Conservation (phyloP, 108 stramenopile genomes). For the Thalassiosira profunda region DNA sequence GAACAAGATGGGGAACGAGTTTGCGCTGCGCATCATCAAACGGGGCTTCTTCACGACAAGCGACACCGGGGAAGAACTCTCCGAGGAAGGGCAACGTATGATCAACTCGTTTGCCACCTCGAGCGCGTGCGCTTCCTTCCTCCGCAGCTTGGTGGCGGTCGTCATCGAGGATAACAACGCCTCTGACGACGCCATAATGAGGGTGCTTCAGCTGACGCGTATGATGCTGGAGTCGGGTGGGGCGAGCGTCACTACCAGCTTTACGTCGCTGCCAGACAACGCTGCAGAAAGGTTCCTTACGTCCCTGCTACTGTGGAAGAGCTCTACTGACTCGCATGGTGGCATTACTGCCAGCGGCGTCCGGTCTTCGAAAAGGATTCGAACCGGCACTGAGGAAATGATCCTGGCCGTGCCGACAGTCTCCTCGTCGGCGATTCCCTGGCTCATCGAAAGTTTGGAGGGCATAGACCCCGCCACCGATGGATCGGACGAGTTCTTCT, state of each 20-base stretch:
- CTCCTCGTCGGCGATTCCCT: slow-evolving; percentile 69
- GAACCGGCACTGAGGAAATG: slow-evolving; percentile 73
- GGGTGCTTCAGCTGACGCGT: slow-evolving; percentile 72
- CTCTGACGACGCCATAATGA: slow-evolving; percentile 74
- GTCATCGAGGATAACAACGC: slow-evolving; percentile 79
- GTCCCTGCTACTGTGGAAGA: slow-evolving; percentile 78
- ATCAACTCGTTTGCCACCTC: slow-evolving; percentile 65
- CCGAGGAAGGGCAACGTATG: slow-evolving; percentile 60
- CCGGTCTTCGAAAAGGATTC: slow-evolving; percentile 60
- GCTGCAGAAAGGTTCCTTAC: slow-evolving; percentile 82
- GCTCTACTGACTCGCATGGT: too few species aligned
- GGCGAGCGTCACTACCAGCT: slow-evolving; percentile 53
- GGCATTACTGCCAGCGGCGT: slow-evolving; percentile 39
- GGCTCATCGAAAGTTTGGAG: slow-evolving; percentile 76
- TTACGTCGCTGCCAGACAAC: slow-evolving; percentile 62
- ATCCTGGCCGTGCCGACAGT: slow-evolving; percentile 72
- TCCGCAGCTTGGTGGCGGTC: slow-evolving; percentile 77
- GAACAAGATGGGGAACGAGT: slow-evolving; percentile 85
- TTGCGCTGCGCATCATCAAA: slow-evolving; percentile 85
- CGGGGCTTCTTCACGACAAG: slow-evolving; percentile 64
- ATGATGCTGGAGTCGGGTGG: slow-evolving; percentile 65
- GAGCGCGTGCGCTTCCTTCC: slow-evolving; percentile 61
- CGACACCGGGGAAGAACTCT: slow-evolving; percentile 20
- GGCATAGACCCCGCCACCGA: slow-evolving; percentile 66
- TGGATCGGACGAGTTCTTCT: slow-evolving; percentile 80